A percentile compares a stretch with the other conserved stretches of the same genome.
phyloP scores from a whole-genome alignment of 257 asterid genomes.

The Solanum etuberosum region DNA sequence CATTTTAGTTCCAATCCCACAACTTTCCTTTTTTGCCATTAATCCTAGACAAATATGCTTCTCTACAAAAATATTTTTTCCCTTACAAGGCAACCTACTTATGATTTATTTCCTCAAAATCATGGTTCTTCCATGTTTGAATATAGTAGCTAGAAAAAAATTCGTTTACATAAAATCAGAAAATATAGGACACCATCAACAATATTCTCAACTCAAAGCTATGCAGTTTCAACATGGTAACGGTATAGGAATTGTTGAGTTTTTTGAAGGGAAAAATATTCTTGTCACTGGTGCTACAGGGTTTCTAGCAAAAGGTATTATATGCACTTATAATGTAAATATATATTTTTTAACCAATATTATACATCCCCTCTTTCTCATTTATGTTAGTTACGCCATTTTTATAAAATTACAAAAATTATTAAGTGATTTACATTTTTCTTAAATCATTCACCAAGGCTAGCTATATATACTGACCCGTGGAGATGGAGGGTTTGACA shows the following conservation, averaged over 20 bases:
- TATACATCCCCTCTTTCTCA: neutral
- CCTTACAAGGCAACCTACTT: neutral
- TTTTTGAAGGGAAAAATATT: slow-evolving; percentile 37
- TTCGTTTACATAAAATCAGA: neutral
- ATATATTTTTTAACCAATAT: neutral
- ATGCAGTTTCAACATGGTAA: neutral
- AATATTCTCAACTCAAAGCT: neutral
- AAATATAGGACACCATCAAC: neutral
- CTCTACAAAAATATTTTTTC: neutral
- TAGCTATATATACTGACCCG: too few relatives aligned
- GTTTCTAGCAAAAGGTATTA: too few relatives aligned
- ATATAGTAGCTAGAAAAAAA: neutral
- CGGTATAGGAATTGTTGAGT: slow-evolving; percentile 44
- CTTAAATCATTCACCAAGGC: too few relatives aligned
- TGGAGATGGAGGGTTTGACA: too few relatives aligned
- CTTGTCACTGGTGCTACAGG: slow-evolving; percentile 40
- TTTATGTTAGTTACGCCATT: too few relatives aligned
- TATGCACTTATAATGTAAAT: too few relatives aligned
- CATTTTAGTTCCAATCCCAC: neutral
- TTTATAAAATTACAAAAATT: too few relatives aligned
- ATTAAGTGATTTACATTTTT: too few relatives aligned
- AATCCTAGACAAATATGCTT: neutral
- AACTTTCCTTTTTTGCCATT: neutral
- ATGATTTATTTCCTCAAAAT: neutral
- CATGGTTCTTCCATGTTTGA: neutral